Percentiles rank a stretch among this genome's conserved stretches.
These are phyloP conservation scores for Phialophora macrospora DNA, from an alignment of 2,329 filamentous ascomycete genomes.

Conservation along the genomic window DNA sequence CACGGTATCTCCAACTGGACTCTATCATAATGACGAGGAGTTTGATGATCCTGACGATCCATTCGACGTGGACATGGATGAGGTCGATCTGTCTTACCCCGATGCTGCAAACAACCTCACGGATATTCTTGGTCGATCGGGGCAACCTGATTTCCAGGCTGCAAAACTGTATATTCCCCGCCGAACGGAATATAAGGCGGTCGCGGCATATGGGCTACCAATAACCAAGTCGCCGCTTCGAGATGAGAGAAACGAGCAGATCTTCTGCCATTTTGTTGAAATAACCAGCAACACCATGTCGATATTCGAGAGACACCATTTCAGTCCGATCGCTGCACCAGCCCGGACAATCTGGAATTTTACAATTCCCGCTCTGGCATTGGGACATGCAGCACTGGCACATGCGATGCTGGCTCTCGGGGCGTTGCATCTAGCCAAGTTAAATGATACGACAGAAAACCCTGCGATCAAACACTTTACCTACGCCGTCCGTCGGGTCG, in stretches of 20 bases:
- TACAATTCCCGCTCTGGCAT: conserved; percentile 79
- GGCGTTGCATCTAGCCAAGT: conserved; percentile 83
- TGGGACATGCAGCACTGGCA: conserved; percentile 82
- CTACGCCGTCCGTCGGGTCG: conserved; percentile 77
- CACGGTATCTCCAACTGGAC: not conserved
- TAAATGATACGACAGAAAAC: conserved; percentile 74
- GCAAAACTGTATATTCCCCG: conserved; percentile 11
- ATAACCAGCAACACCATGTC: conserved; percentile 86
- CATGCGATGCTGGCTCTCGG: conserved; percentile 89
- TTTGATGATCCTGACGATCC: conserved; percentile 65
- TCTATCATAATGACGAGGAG: conserved; percentile 44
- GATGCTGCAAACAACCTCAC: conserved; percentile 38
- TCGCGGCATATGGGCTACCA: conserved; percentile 26
- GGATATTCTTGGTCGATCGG: conserved; percentile 42
- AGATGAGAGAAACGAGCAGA: conserved; percentile 76
- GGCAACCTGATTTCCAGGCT: conserved; percentile 18
- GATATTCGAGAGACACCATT: conserved; percentile 77
- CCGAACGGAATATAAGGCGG: conserved; percentile 19
- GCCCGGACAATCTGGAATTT: conserved; percentile 69
- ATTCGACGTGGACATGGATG: conserved; percentile 63
- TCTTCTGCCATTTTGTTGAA: conserved; percentile 91
- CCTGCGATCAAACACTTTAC: conserved; percentile 92
- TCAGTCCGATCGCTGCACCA: conserved; percentile 64
- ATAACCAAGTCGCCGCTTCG: conserved; percentile 70
- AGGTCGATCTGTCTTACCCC: conserved; percentile 43